Base-by-base conservation (phyloP, 345 rosid genomes). In the Raphanus sativus region DNA sequence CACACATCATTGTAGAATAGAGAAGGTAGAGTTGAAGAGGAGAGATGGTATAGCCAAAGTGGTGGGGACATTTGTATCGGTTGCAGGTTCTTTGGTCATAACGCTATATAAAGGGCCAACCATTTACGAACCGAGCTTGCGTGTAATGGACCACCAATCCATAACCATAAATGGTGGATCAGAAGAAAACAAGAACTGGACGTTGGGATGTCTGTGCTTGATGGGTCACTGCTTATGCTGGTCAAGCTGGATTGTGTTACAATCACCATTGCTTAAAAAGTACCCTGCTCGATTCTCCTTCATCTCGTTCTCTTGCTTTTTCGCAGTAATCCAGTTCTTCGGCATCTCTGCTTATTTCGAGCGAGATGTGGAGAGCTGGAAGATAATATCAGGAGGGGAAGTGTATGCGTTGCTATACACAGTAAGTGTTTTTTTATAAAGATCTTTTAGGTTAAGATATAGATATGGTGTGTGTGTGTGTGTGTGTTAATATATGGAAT, bases 161-260 rank as follows among this genome's bases (percentile, higher is more conserved):
- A 12, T 76, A 34, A 52, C 73, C 5, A 4, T 40, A 3, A 2
- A 8, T 5, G 71, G n/a, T 59, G 67, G 42, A 40, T 10, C 48
- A 67, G 81, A 67, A 24, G 21, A 33, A 28, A 60, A 8, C 69
- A 89, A 85, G 83, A 84, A 79, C 71, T 91, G 94, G 97, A 78
- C 86, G 17, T 65, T 88, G 38, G 98, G 98, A 69, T 92, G 94
- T 80, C 29, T 92, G 16, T 89, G 81, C 83, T 76, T 85, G 48
- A 80, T 93, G 61, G 91, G 91, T 13, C 97, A 90, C 65, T 89
- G 93, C 81, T 81, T 93, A 15, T 88, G 90, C n/a, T 93, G 98
- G 98, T 88, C 98, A 15, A 76, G 86, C 76, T 93, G 98, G 97
- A 90, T 93, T 54, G 97, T 93, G 73, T 81, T 93, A 32, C 98